Conservation (phyloP, 768 basidiomycete species). For the Crepidotus variabilis region DNA sequence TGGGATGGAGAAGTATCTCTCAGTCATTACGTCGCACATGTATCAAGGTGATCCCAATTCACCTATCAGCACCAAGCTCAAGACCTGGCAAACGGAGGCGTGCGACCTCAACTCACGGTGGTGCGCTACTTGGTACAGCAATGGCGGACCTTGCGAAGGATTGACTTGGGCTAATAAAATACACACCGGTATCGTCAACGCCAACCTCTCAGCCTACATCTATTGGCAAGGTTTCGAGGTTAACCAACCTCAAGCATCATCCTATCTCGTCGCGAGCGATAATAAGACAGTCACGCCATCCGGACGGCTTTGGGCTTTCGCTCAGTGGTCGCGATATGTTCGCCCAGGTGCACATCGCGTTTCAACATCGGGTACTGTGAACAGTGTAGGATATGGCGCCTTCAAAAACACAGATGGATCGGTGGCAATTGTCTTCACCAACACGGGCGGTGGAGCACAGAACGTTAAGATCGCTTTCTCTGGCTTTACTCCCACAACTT, state of each 20-base stretch:
- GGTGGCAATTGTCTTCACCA: slow-evolving; percentile 11
- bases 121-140: slow-evolving; percentile 15
- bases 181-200: slow-evolving; percentile 13
- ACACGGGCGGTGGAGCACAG: slow-evolving; percentile 7
- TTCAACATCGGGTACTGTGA: slow-evolving; percentile 3
- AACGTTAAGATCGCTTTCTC: slow-evolving; percentile 9
- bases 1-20: slow-evolving; percentile 12
- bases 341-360: slow-evolving; percentile 11
- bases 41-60: slow-evolving; percentile 14
- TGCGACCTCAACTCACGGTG: slow-evolving; percentile 13
- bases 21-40: slow-evolving; percentile 8
- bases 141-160: slow-evolving; percentile 13
- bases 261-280: slow-evolving; percentile 13
- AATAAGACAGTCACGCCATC: slow-evolving; percentile 9
- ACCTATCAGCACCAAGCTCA: slow-evolving; percentile 11
- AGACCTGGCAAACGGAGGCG: slow-evolving; percentile 13
- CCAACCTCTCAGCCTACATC: slow-evolving; percentile 12
- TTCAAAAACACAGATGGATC: slow-evolving; percentile 10
- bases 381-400: slow-evolving; percentile 8
- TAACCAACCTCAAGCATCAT: slow-evolving; percentile 14
- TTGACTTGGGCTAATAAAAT: slow-evolving; percentile 15
- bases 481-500: slow-evolving; percentile 1
- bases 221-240: slow-evolving; percentile 15
- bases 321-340: slow-evolving; percentile 11
- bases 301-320: slow-evolving; percentile 13